Conservation (phyloP, 345 rosid genomes). For the Noccaea bulbosa region DNA sequence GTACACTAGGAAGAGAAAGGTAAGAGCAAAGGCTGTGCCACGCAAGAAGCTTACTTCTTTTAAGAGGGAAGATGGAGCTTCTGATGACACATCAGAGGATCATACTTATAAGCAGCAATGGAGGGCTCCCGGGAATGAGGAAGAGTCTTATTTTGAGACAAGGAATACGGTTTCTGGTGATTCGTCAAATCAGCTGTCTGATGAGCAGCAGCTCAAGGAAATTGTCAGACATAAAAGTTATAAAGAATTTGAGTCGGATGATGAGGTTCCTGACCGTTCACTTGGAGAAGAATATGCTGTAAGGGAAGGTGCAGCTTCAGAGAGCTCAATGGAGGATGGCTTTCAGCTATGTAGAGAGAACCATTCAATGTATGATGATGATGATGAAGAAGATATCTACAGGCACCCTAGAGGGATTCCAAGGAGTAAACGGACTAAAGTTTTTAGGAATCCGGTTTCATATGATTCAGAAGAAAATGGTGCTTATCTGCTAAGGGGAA, state of each 20-base stretch:
- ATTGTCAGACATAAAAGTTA: constrained; percentile 40
- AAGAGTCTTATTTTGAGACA: constrained; percentile 47
- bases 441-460: constrained; percentile 45
- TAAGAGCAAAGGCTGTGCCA: constrained; percentile 47
- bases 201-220: constrained; percentile 44
- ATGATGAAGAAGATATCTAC: constrained; percentile 36
- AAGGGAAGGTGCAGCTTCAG: constrained; percentile 55
- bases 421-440: constrained; percentile 54
- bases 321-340: constrained; percentile 52
- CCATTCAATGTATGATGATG: constrained; percentile 33
- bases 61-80: constrained; percentile 53
- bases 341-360: constrained; percentile 37
- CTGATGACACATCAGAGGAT: constrained; percentile 62
- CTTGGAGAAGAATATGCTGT: constrained; percentile 49
- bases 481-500: constrained; percentile 46
- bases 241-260: constrained; percentile 51
- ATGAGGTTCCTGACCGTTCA: constrained; percentile 59
- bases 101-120: constrained; percentile 52
- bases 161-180: constrained; percentile 51
- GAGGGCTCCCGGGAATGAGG: constrained; percentile 50
- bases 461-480: constrained; percentile 49
- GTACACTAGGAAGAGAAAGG: constrained; percentile 72
- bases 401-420: constrained; percentile 47
- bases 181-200: constrained; percentile 50
- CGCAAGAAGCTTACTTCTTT: constrained; percentile 54